A percentile compares a stretch with the other conserved stretches of the same genome.
Conservation (phyloP, 2,329 filamentous ascomycete genomes). For the Monosporascus sp. region DNA sequence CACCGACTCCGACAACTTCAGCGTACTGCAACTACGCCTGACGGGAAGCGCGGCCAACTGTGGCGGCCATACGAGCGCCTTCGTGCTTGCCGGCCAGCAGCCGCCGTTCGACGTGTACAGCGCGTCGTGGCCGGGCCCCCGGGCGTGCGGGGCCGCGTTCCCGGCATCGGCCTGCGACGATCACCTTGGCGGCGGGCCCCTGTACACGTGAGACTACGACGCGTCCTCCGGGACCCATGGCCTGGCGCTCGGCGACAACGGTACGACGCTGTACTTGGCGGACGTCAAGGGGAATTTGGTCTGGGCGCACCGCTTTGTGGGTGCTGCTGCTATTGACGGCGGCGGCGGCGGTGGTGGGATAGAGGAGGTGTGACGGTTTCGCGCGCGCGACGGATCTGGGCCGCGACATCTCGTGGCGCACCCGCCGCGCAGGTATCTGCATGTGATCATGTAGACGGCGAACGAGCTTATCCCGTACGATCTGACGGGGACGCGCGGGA, state of each 20-base stretch:
- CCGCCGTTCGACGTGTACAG: conserved; percentile 11
- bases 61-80: conserved; percentile 9
- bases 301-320: conserved; percentile 13
- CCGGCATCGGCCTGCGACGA: background rate
- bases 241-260: conserved; percentile 7
- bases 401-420: conserved; percentile 11
- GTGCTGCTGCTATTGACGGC: background rate
- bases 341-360: background rate
- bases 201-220: conserved; percentile 8
- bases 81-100: conserved; percentile 4
- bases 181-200: no score
- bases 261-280: conserved; percentile 11
- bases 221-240: conserved; percentile 13
- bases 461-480: conserved; percentile 8
- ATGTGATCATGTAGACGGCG: conserved; percentile 12
- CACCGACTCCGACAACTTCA: background rate
- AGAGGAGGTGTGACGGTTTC: background rate
- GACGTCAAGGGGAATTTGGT: conserved; percentile 13
- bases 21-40: background rate
- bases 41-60: conserved; percentile 2
- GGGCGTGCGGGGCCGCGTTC: conserved; percentile 14
- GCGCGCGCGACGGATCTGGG: conserved; percentile 2
- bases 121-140: conserved; percentile 9
- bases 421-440: conserved; percentile 10
- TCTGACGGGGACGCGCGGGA: conserved; percentile 4